Percentiles rank a stretch among this genome's conserved stretches.
Evolutionary conservation across 768 basidiomycete species (phyloP).

Genomic region (Boletus insuetus): DNA sequence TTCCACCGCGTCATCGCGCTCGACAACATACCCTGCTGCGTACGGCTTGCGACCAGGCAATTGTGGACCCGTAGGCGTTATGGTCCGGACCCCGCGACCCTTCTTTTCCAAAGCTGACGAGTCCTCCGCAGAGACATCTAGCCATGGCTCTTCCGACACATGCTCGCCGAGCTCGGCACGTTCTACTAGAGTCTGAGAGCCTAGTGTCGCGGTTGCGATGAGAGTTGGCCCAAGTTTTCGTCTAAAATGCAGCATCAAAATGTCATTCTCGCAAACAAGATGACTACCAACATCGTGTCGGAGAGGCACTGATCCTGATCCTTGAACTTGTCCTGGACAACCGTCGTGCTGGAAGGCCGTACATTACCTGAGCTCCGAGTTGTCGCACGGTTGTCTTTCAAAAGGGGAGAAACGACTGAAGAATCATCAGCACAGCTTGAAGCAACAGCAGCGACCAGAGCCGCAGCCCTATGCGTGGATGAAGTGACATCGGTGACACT

Average conservation of each 20-base stretch:
- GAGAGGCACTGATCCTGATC: background rate
- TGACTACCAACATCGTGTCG: conserved; percentile 3
- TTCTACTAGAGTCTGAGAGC: background rate
- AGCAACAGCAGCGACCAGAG: background rate
- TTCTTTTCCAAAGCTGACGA: background rate
- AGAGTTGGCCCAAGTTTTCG: background rate
- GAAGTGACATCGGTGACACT: background rate
- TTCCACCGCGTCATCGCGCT: background rate
- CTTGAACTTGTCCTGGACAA: background rate
- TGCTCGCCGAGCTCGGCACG: background rate
- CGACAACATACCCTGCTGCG: background rate
- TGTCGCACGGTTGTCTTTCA: background rate
- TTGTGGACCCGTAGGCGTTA: background rate
- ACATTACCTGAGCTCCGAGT: background rate
- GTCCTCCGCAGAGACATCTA: background rate
- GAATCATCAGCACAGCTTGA: background rate
- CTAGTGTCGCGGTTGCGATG: background rate
- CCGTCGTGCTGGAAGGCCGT: background rate
- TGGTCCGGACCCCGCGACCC: no score
- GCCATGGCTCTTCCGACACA: background rate
- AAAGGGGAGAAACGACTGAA: background rate
- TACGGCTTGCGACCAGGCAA: background rate
- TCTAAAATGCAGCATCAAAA: conserved; percentile 7
- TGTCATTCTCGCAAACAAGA: background rate
- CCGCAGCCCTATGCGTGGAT: background rate